These are phyloP conservation scores for Cladophialophora bantiana DNA, from an alignment of 2,329 filamentous ascomycete genomes.

Conservation along the genomic window DNA sequence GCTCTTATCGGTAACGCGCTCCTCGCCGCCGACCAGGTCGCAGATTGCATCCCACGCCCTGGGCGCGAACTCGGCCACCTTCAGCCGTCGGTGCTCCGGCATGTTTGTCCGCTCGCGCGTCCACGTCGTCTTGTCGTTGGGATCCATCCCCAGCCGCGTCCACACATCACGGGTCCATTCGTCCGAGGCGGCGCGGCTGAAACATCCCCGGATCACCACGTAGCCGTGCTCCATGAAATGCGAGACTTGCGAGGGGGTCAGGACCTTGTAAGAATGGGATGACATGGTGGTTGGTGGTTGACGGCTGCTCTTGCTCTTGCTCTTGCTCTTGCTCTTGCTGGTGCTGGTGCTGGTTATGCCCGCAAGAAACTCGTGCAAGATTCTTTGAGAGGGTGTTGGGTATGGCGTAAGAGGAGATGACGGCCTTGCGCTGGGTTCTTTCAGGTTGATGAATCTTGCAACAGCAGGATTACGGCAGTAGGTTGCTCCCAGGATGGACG, in stretches of 20 bases:
- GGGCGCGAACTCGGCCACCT: constrained; percentile 65
- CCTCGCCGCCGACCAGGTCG: constrained; percentile 70
- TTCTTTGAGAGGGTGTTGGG: background rate
- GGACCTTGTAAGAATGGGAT: constrained; percentile 28
- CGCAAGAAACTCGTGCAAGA: no score
- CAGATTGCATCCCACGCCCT: constrained; percentile 72
- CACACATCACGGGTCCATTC: constrained; percentile 62
- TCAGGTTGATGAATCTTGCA: background rate
- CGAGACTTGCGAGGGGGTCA: constrained; percentile 56
- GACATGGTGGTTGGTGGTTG: background rate
- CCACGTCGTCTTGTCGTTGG: constrained; percentile 71
- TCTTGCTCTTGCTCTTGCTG: no score
- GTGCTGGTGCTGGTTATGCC: no score
- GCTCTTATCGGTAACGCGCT: constrained; percentile 54
- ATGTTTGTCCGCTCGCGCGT: constrained; percentile 67
- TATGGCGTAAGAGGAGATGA: background rate
- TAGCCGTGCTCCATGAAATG: constrained; percentile 65
- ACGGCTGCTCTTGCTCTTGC: no score
- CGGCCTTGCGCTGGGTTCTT: background rate
- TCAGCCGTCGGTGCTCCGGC: constrained; percentile 64
- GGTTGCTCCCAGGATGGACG: no score
- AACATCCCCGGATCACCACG: constrained; percentile 62
- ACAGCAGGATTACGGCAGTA: no score
- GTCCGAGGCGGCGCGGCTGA: constrained; percentile 56
- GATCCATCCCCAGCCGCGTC: constrained; percentile 70